Conservation (phyloP, 2,329 filamentous ascomycete genomes). For the Trichoderma sp. region DNA sequence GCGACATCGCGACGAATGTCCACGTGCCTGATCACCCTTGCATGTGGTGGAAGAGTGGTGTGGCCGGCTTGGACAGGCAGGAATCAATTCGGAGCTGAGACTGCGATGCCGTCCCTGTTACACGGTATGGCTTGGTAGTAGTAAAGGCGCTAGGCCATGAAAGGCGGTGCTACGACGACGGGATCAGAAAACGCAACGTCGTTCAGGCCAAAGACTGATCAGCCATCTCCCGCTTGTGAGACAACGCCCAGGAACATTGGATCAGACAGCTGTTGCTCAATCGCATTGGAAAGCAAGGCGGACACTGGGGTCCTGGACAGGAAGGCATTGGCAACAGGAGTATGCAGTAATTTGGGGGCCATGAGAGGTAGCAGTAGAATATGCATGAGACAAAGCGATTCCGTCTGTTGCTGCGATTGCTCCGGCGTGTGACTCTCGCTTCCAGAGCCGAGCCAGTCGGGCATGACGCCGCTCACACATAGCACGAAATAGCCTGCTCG, state of each 20-base stretch:
- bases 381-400: constrained; percentile 18
- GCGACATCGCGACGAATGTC: constrained; percentile 18
- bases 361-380: neutral
- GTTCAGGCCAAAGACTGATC: neutral
- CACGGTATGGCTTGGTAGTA: neutral
- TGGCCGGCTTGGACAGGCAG: neutral
- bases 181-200: neutral
- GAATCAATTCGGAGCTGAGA: constrained; percentile 9
- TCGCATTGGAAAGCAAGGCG: constrained; percentile 9
- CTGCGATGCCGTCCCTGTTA: neutral
- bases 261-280: neutral
- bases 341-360: constrained; percentile 4
- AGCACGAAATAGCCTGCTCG: constrained; percentile 8
- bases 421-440: constrained; percentile 3
- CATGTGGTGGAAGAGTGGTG: constrained; percentile 7
- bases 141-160: constrained; percentile 21
- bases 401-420: neutral
- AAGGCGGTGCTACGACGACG: constrained; percentile 8
- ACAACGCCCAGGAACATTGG: constrained; percentile 1
- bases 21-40: constrained; percentile 23
- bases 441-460: constrained; percentile 11
- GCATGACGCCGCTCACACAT: constrained; percentile 13
- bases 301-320: neutral
- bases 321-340: neutral
- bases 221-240: neutral